phyloP scores from a whole-genome alignment of 805 yeast genomes.

The Candida oleophila region DNA sequence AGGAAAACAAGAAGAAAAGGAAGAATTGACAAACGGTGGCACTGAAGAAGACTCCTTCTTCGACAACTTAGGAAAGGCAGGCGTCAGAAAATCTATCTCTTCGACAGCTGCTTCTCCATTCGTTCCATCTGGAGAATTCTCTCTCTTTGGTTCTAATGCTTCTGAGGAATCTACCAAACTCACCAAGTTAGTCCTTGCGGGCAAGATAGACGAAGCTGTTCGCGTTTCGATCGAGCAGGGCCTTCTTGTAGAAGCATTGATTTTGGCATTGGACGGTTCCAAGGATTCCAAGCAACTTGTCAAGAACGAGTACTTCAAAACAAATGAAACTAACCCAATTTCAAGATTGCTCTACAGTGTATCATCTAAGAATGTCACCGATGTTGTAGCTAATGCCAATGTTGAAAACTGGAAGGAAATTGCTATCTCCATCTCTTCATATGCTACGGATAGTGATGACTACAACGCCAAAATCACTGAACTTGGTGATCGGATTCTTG shows the following conservation, averaged over 20 bases:
- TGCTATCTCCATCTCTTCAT: constrained; percentile 67
- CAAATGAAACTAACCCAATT: constrained; percentile 52
- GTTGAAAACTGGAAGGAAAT: constrained; percentile 81
- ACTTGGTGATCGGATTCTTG: constrained; percentile 76
- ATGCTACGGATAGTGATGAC: constrained; percentile 43
- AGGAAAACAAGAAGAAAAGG: constrained; percentile 8
- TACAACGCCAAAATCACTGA: constrained; percentile 56
- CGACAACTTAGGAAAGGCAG: constrained; percentile 32
- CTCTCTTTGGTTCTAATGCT: constrained; percentile 30
- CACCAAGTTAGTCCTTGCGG: constrained; percentile 49
- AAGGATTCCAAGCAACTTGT: constrained; percentile 64
- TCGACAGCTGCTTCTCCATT: constrained; percentile 16
- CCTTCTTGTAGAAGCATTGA: constrained; percentile 73
- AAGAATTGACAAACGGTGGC: constrained; percentile 6
- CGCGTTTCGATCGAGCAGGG: constrained; percentile 61
- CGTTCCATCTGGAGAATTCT: constrained; percentile 57
- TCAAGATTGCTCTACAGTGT: constrained; percentile 75
- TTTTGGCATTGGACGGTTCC: constrained; percentile 70
- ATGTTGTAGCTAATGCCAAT: constrained; percentile 75
- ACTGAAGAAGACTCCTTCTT: constrained; percentile 28
- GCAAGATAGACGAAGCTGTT: constrained; percentile 67
- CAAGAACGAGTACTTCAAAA: constrained; percentile 65
- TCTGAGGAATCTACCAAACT: constrained; percentile 39
- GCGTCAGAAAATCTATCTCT: constrained; percentile 8
- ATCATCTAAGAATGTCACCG: constrained; percentile 54